Conservation (phyloP, 768 basidiomycete genomes). For the Zangia roseola region DNA sequence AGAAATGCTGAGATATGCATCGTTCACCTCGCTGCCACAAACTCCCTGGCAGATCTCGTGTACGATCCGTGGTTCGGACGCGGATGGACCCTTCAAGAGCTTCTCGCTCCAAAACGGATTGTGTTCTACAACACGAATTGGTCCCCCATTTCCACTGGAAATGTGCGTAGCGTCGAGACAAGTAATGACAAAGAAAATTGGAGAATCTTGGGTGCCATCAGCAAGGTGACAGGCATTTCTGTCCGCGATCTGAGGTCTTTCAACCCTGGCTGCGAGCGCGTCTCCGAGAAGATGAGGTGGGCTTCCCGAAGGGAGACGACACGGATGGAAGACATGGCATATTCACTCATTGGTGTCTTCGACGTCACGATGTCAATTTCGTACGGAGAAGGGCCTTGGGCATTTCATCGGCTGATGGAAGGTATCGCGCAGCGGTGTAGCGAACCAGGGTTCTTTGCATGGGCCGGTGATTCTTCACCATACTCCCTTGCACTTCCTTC, state of each 20-base stretch:
- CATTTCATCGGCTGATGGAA: constrained; percentile 4
- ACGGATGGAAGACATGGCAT: constrained; percentile 14
- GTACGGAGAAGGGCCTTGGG: constrained; percentile 12
- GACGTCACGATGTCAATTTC: constrained; percentile 4
- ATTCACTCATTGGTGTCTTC: constrained; percentile 16
- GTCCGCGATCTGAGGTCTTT: neutral
- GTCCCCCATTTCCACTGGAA: neutral
- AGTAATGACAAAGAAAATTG: neutral
- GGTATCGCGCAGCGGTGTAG: neutral
- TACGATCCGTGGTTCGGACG: constrained; percentile 3
- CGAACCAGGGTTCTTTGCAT: neutral
- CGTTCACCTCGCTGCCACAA: neutral
- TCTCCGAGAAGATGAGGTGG: constrained; percentile 6
- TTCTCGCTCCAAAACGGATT: neutral
- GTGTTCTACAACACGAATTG: constrained; percentile 4
- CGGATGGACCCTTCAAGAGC: constrained; percentile 2
- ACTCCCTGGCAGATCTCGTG: neutral
- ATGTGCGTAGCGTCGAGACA: neutral
- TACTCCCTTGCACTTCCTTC: constrained; percentile 10
- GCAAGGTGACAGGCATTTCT: neutral
- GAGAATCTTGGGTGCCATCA: neutral
- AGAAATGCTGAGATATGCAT: neutral
- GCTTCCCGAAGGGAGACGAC: constrained; percentile 15
- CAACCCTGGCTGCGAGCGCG: neutral
- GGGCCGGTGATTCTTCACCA: constrained; percentile 7